Percentiles rank a stretch among this genome's conserved stretches.
Conservation (phyloP, 2,329 filamentous ascomycete species). For the Colletotrichum somersetense region DNA sequence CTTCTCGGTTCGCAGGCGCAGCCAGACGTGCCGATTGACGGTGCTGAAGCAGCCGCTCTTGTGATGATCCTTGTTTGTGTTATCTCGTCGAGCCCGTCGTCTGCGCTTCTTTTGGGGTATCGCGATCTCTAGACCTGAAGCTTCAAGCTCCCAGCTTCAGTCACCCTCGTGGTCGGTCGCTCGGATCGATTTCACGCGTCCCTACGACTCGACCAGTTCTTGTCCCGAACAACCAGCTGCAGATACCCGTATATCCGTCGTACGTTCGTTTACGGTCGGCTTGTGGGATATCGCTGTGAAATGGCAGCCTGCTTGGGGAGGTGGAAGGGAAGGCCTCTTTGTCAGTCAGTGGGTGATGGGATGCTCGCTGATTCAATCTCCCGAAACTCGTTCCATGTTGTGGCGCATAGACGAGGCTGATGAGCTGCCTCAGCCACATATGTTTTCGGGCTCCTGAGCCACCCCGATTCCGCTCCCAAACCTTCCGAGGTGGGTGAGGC, state of each 20-base stretch:
- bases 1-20: conserved; percentile 11
- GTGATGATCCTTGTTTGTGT: background rate
- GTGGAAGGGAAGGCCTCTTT: background rate
- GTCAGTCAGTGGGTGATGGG: background rate
- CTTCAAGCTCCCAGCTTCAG: conserved; percentile 16
- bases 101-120: background rate
- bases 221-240: background rate
- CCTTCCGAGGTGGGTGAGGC: too few relatives aligned
- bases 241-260: background rate
- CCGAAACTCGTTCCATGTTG: conserved; percentile 16
- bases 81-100: background rate
- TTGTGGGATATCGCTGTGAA: background rate
- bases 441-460: conserved; percentile 6
- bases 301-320: background rate
- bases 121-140: background rate
- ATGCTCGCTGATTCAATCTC: conserved; percentile 31
- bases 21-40: background rate
- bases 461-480: conserved; percentile 7
- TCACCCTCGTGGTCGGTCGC: conserved; percentile 14
- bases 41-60: background rate
- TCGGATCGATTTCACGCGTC: conserved; percentile 16
- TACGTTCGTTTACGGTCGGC: too few relatives aligned
- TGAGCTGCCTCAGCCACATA: conserved; percentile 15
- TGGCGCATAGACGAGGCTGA: conserved; percentile 32
- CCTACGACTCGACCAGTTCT: background rate